These are phyloP conservation scores for Halophytophthora batemanensis DNA, from an alignment of 352 stramenopile genomes.

Conservation along the genomic window DNA sequence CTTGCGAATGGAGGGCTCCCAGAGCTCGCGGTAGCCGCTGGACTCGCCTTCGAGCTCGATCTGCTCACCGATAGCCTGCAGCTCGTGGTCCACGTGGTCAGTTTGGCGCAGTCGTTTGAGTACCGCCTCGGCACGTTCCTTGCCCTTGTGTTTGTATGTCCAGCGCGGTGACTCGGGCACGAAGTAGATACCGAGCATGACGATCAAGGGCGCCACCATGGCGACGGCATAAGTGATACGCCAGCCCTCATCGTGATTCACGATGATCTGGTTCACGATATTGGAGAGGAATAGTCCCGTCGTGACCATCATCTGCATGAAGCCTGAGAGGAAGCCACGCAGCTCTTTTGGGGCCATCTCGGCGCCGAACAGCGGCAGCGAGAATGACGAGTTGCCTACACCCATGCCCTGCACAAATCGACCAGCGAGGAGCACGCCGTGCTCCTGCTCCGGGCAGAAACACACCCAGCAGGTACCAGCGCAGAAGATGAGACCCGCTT, in stretches of 20 bases:
- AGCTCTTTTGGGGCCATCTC: conserved; percentile 36
- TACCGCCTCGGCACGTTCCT: conserved; percentile 15
- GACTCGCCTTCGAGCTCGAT: conserved; percentile 19
- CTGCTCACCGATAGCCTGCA: conserved; percentile 34
- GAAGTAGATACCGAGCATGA: conserved; percentile 35
- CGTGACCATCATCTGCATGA: conserved; percentile 32
- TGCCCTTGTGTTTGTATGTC: conserved; percentile 24
- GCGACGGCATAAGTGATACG: conserved; percentile 28
- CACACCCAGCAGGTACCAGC: conserved; percentile 26
- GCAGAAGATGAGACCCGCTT: conserved; percentile 30
- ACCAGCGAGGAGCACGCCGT: conserved; percentile 16
- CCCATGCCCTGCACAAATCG: conserved; percentile 25
- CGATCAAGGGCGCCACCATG: conserved; percentile 26
- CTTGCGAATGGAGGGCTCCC: conserved; percentile 17
- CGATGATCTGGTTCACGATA: conserved; percentile 24
- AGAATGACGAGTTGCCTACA: conserved; percentile 37
- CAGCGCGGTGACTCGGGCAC: conserved; percentile 38
- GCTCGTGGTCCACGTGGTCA: conserved; percentile 20
- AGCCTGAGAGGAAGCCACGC: conserved; percentile 29
- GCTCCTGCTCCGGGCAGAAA: conserved; percentile 10
- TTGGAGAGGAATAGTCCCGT: conserved; percentile 25
- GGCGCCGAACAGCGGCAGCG: conserved; percentile 29
- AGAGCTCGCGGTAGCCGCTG: conserved; percentile 18
- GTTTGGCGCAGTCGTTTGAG: conserved; percentile 23
- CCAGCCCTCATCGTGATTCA: conserved; percentile 20